Conservation (phyloP, 257 asterid species). For the Fraxinus anomala region DNA sequence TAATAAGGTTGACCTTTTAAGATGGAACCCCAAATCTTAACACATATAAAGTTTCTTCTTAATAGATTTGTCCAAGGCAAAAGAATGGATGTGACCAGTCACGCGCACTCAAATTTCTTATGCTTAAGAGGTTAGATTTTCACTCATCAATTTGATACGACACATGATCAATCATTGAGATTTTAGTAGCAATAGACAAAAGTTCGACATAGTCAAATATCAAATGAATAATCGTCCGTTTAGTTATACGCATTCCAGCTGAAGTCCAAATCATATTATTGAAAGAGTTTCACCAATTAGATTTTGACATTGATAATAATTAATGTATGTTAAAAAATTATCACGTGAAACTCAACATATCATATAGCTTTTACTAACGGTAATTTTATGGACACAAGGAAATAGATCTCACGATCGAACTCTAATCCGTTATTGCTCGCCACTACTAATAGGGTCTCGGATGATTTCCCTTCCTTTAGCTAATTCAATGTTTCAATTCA, state of each 20-base stretch:
- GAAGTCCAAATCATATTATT: background rate
- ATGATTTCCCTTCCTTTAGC: no score
- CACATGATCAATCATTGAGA: background rate
- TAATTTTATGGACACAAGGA: background rate
- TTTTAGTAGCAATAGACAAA: background rate
- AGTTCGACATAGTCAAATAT: background rate
- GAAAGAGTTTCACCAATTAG: background rate
- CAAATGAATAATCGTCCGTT: background rate
- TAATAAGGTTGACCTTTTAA: no score
- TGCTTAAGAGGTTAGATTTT: background rate
- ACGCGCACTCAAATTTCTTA: background rate
- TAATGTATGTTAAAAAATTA: background rate
- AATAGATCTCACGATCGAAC: background rate
- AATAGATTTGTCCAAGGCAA: background rate
- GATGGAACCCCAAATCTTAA: no score
- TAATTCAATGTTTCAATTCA: no score
- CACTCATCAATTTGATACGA: background rate
- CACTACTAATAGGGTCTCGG: no score
- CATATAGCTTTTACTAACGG: background rate
- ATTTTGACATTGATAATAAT: background rate
- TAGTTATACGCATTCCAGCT: background rate
- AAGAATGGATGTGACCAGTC: no score
- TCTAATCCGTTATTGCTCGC: no score
- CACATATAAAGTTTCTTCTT: background rate
- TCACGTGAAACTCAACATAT: background rate